Percentiles rank a stretch among this genome's conserved stretches.
These are phyloP conservation scores for Cladophialophora immunda DNA, from an alignment of 2,329 filamentous ascomycete species.

Conservation along the genomic window DNA sequence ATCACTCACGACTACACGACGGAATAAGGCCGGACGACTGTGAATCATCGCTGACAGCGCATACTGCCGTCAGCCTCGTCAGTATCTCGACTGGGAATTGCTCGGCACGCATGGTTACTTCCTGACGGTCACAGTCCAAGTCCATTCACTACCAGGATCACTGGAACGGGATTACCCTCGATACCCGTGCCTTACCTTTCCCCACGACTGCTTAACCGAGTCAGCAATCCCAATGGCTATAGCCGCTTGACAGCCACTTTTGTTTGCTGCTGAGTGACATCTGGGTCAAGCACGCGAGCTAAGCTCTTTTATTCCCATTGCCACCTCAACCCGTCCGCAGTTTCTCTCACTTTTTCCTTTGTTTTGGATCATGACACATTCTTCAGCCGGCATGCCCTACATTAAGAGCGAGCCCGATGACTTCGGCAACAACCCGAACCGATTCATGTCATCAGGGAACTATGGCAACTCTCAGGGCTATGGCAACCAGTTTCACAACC, in stretches of 20 bases:
- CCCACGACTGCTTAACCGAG: conserved; percentile 15
- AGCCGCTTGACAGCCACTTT: conserved; percentile 28
- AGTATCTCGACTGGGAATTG: conserved; percentile 2
- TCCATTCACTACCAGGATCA: conserved; percentile 17
- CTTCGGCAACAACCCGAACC: conserved; percentile 62
- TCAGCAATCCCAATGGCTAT: conserved; percentile 28
- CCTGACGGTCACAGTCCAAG: conserved; percentile 11
- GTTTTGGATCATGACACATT: conserved; percentile 58
- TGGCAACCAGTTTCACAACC: conserved; percentile 58
- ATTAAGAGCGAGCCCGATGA: conserved; percentile 76
- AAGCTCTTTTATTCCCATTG: conserved; percentile 7
- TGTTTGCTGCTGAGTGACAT: conserved; percentile 24
- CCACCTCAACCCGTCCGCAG: background rate
- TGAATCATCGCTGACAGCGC: conserved; percentile 32
- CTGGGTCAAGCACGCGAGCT: conserved; percentile 20
- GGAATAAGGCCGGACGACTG: conserved; percentile 30
- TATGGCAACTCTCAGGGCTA: conserved; percentile 47
- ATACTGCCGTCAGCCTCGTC: conserved; percentile 35
- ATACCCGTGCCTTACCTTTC: conserved; percentile 23
- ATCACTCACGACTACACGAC: conserved; percentile 21
- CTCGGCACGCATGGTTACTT: conserved; percentile 17
- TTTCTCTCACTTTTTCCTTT: conserved; percentile 5
- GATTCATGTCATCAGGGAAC: conserved; percentile 55
- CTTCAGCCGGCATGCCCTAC: conserved; percentile 65
- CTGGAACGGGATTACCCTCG: conserved; percentile 25